phyloP scores from a whole-genome alignment of 129 eudicot species.

The Artemisia annua region DNA sequence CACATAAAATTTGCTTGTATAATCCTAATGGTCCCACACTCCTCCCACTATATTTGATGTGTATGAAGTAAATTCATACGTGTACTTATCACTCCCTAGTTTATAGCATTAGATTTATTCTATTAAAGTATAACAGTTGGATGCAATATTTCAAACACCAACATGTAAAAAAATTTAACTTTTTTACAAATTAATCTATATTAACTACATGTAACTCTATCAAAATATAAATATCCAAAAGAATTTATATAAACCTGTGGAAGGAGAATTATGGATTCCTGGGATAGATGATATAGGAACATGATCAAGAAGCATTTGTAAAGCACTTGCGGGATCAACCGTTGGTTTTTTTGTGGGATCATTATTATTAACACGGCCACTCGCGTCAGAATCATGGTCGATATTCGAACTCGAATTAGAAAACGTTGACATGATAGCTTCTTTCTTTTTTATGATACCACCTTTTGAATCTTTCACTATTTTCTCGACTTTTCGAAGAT shows the following conservation, averaged over 20 bases:
- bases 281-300: conserved; percentile 46
- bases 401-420: not conserved
- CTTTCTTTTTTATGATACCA: conserved; percentile 36
- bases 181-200: too few relatives aligned
- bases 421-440: conserved; percentile 26
- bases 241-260: conserved; percentile 22
- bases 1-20: too few relatives aligned
- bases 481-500: conserved; percentile 38
- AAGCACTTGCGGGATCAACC: conserved; percentile 41
- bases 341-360: conserved; percentile 13
- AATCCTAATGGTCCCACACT: too few relatives aligned
- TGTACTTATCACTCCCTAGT: too few relatives aligned
- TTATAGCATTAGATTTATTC: too few relatives aligned
- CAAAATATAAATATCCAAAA: too few relatives aligned
- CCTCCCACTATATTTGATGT: too few relatives aligned
- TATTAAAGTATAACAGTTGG: too few relatives aligned
- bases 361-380: not conserved
- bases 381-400: not conserved
- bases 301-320: conserved; percentile 44
- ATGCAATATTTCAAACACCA: too few relatives aligned
- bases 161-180: too few relatives aligned
- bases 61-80: too few relatives aligned
- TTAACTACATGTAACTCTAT: too few relatives aligned
- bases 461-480: conserved; percentile 39
- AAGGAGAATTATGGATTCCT: conserved; percentile 42